Base-by-base conservation (phyloP, 352 stramenopile genomes). In the Pythium monospermum region DNA sequence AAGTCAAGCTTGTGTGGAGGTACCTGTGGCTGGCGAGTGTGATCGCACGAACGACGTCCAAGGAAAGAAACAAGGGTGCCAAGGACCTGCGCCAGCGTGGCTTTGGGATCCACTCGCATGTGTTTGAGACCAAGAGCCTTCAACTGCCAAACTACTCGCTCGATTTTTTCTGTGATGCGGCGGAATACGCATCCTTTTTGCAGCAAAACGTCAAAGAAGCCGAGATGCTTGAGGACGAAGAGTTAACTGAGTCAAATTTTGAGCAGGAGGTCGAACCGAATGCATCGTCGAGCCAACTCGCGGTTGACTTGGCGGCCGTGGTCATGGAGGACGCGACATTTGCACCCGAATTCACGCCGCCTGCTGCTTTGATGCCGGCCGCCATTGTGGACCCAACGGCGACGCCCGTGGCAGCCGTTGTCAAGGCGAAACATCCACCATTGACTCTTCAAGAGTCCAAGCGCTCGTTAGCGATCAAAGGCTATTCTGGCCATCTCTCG, bases 1-100 rank as follows among this genome's bases (percentile, higher is more conserved):
- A 94, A 43, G 76, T 90, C 25, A 88, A 91, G 48, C 67, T 91
- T 22, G 78, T 94, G 32, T 94, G 83, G 83, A 62, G 83, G 11
- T 94, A 91, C 51, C 55, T 94, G 32, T 94, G 80, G 77, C 43
- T 94, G 18, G 61, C 72, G n/a, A 76, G 80, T 26, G 58, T 91
- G 26, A 88, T 91, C 53, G 87, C 68, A 7, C 69, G 75, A 13
- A 84, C 73, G 11, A 57, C 54, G 6, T 72, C 30, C 30, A 35
- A 35, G 13, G 30, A 74, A 21, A 57, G 51, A 8, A 73, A 65
- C 19, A n/a, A n/a, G n/a, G 68, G 78, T 35, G 54, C 57, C 18
- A 82, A 76, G 12, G 61, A 85, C 41, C 63, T 81, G 53, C 79
- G 81, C n/a, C 66, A 89, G 23, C 76, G 81, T 22, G 77, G 78